phyloP scores from a whole-genome alignment of 352 stramenopile genomes.

The Phytophthora idaei region DNA sequence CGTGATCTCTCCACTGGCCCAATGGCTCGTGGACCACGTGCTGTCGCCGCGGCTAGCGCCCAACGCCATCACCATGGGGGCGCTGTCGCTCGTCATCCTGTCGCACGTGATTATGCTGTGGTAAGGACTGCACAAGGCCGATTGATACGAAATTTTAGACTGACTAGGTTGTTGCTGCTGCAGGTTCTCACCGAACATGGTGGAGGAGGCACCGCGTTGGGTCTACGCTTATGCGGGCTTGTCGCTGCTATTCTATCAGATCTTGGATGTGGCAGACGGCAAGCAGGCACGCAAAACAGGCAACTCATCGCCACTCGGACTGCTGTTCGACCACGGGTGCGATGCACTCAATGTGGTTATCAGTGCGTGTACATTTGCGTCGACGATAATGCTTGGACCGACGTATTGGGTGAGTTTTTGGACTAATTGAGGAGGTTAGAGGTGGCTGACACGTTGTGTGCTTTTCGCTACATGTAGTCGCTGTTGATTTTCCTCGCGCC shows the following conservation, averaged over 20 bases:
- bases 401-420: constrained; percentile 82
- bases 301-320: constrained; percentile 84
- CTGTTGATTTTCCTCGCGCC: constrained; percentile 68
- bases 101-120: constrained; percentile 82
- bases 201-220: constrained; percentile 71
- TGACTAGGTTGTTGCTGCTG: constrained; percentile 43
- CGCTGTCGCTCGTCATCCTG: constrained; percentile 68
- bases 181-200: constrained; percentile 86
- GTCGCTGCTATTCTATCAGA: constrained; percentile 79
- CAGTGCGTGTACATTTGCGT: constrained; percentile 83
- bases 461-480: constrained; percentile 50
- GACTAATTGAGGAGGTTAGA: not conserved
- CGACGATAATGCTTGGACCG: constrained; percentile 85
- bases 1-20: constrained; percentile 74
- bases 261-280: constrained; percentile 86
- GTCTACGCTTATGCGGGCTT: constrained; percentile 74
- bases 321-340: constrained; percentile 88
- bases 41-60: constrained; percentile 72
- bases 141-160: not conserved
- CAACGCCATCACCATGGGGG: constrained; percentile 86
- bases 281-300: constrained; percentile 88
- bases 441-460: not conserved
- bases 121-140: constrained; percentile 25
- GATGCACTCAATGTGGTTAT: constrained; percentile 86
- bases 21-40: constrained; percentile 80